Evolutionary conservation across 1,284 basidiomycete species (phyloP).

Genomic region (Cutaneotrichosporon mucoides): DNA sequence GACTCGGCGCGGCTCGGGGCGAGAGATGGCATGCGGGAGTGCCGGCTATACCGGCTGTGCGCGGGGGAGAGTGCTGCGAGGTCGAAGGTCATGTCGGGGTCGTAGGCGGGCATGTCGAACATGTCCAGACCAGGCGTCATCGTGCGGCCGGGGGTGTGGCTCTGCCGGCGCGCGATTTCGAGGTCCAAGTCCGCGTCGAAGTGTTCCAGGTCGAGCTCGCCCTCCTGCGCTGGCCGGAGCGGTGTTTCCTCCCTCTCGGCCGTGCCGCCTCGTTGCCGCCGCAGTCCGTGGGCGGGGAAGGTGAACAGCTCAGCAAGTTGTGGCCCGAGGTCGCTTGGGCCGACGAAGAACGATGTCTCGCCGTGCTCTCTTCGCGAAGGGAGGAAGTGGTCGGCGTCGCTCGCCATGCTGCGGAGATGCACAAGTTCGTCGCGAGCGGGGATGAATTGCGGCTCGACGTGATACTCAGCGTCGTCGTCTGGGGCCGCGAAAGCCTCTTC

Average conservation of each 20-base stretch:
- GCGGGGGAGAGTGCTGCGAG: neutral
- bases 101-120: slow-evolving; percentile 1
- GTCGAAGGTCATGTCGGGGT: slow-evolving; percentile 20
- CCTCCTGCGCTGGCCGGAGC: neutral
- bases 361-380: slow-evolving; percentile 68
- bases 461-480: slow-evolving; percentile 64
- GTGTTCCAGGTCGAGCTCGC: neutral
- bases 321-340: slow-evolving; percentile 62
- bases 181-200: slow-evolving; percentile 15
- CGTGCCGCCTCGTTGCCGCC: slow-evolving; percentile 41
- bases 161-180: slow-evolving; percentile 10
- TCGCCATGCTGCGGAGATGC: slow-evolving; percentile 74
- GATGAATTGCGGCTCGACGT: slow-evolving; percentile 67
- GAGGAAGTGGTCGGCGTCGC: slow-evolving; percentile 76
- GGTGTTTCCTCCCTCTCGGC: slow-evolving; percentile 8
- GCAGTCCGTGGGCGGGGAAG: slow-evolving; percentile 60
- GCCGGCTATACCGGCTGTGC: too few species aligned
- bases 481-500: neutral
- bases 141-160: neutral
- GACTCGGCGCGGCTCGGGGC: slow-evolving; percentile 30
- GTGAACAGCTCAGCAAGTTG: slow-evolving; percentile 78
- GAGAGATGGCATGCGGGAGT: neutral
- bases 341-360: slow-evolving; percentile 68
- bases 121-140: slow-evolving; percentile 3
- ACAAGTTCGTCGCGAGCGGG: slow-evolving; percentile 75